A percentile compares a stretch with the other conserved stretches of the same genome.
These are phyloP conservation scores for Meira miltonrushii DNA, from an alignment of 1,284 basidiomycete species.

Conservation along the genomic window DNA sequence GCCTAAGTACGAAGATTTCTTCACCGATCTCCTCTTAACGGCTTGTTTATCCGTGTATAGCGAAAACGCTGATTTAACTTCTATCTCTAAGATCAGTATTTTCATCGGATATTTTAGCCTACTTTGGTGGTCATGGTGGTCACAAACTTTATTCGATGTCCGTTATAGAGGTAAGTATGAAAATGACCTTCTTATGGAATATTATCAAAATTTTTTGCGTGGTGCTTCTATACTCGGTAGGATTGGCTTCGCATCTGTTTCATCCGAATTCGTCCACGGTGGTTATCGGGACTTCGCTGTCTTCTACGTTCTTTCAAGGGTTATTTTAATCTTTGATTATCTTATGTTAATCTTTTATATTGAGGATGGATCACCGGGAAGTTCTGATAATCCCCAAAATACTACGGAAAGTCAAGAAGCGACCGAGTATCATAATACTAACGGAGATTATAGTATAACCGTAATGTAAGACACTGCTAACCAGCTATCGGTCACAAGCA, in stretches of 20 bases:
- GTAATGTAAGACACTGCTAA: background rate
- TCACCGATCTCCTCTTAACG: background rate
- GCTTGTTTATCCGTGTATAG: slow-evolving; percentile 2
- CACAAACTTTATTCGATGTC: background rate
- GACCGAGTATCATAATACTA: too few relatives aligned
- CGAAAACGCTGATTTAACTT: background rate
- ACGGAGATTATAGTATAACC: background rate
- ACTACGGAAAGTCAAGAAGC: too few relatives aligned
- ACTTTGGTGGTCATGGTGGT: slow-evolving; percentile 1
- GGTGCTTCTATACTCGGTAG: background rate
- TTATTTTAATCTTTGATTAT: background rate
- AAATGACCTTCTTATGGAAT: background rate
- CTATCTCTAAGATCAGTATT: background rate
- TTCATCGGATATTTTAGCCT: background rate
- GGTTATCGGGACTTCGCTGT: background rate
- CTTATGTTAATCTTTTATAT: too few relatives aligned
- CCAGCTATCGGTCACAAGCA: background rate
- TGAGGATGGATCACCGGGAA: too few relatives aligned
- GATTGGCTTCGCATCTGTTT: background rate
- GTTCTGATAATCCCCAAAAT: too few relatives aligned
- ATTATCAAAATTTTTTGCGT: background rate
- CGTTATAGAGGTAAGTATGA: background rate
- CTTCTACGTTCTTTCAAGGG: background rate
- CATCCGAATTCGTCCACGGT: background rate
- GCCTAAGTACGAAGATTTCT: background rate